A percentile compares a stretch with the other conserved stretches of the same genome.
phyloP scores from a whole-genome alignment of 306 rosid genomes.

The Vigna angularis region DNA sequence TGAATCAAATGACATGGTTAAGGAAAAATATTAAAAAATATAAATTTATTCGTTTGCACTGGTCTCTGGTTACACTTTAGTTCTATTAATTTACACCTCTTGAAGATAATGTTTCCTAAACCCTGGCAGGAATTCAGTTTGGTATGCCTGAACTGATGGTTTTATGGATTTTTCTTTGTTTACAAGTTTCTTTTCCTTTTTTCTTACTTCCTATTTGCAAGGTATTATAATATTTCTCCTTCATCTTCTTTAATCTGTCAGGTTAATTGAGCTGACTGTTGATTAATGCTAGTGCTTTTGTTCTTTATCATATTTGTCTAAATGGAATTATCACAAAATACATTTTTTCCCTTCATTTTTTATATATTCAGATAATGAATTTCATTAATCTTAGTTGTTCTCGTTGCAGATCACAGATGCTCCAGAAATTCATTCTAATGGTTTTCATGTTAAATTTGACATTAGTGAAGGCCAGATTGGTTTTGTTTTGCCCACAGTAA shows the following conservation, averaged over 20 bases:
- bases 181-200: neutral
- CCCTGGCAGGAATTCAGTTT: neutral
- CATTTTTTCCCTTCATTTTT: neutral
- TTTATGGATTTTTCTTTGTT: neutral
- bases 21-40: neutral
- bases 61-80: neutral
- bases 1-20: neutral
- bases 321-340: neutral
- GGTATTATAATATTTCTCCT: constrained; percentile 1
- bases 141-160: neutral
- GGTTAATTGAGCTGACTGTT: constrained; percentile 7
- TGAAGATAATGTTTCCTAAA: constrained; percentile 5
- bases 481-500: constrained; percentile 85
- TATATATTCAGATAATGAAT: constrained; percentile 21
- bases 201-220: neutral
- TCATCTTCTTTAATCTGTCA: neutral
- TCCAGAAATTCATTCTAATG: constrained; percentile 98
- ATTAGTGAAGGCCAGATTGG: constrained; percentile 96
- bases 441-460: constrained; percentile 96
- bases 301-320: neutral
- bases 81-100: neutral
- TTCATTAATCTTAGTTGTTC: constrained; percentile 39
- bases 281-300: neutral
- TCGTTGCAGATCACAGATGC: constrained; percentile 86
- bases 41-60: neutral